phyloP scores from a whole-genome alignment of 2,329 filamentous ascomycete genomes.

The Lecanicillium sp. region DNA sequence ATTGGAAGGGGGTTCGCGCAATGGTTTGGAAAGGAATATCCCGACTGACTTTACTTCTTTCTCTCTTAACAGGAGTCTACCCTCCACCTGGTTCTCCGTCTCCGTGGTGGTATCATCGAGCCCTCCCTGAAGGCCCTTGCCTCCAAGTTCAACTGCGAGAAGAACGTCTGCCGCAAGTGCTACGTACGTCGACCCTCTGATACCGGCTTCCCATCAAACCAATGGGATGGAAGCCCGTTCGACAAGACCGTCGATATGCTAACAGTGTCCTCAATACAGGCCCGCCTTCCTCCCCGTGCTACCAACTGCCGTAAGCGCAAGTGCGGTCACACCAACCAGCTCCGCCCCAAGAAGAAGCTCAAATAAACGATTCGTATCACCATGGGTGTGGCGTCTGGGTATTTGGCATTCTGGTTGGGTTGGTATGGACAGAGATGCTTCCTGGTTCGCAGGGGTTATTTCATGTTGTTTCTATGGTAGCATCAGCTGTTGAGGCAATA shows the following conservation, averaged over 20 bases:
- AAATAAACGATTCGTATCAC: constrained; percentile 48
- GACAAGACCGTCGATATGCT: constrained; percentile 1
- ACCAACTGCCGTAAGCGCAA: constrained; percentile 99
- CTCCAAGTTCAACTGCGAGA: constrained; percentile 99
- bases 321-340: constrained; percentile 99
- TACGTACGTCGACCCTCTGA: constrained; percentile 64
- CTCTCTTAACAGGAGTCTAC: constrained; percentile 69
- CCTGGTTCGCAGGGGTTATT: constrained; percentile 26
- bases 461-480: constrained; percentile 31
- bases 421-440: constrained; percentile 23
- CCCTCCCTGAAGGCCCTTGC: constrained; percentile 97
- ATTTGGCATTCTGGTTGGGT: constrained; percentile 29
- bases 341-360: constrained; percentile 99
- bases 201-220: background rate
- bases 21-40: constrained; percentile 2
- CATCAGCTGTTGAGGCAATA: constrained; percentile 30
- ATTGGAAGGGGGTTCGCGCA: no score
- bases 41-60: constrained; percentile 21
- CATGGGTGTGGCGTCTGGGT: constrained; percentile 37
- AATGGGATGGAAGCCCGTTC: background rate
- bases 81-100: constrained; percentile 95
- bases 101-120: constrained; percentile 99
- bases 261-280: constrained; percentile 29
- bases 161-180: constrained; percentile 99
- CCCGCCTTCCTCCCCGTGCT: constrained; percentile 90